These are phyloP conservation scores for Rhizopus delemar DNA, from an alignment of 371 early-diverging fungal genomes.

Conservation along the genomic window DNA sequence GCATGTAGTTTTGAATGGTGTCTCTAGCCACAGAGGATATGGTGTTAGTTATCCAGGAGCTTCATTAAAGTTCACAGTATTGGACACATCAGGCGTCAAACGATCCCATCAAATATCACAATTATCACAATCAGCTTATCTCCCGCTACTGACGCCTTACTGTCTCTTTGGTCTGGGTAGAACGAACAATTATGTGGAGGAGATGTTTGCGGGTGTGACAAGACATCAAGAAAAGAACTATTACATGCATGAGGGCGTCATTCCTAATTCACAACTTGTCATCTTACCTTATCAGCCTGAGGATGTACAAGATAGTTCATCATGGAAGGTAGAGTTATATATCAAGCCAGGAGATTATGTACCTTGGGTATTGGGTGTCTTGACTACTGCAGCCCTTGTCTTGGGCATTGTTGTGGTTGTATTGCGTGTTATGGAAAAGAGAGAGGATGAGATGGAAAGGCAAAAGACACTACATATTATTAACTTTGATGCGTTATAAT, in stretches of 20 bases:
- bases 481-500: conserved; percentile 89
- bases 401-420: conserved; percentile 70
- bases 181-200: conserved; percentile 94
- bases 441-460: conserved; percentile 78
- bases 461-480: conserved; percentile 75
- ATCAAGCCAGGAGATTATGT: conserved; percentile 84
- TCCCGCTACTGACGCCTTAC: conserved; percentile 80
- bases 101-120: conserved; percentile 83
- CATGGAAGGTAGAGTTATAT: conserved; percentile 86
- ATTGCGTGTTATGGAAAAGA: conserved; percentile 76
- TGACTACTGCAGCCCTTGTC: conserved; percentile 63
- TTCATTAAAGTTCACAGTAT: conserved; percentile 80
- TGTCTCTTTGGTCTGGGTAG: conserved; percentile 86
- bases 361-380: conserved; percentile 70
- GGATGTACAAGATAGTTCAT: conserved; percentile 49
- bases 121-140: conserved; percentile 76
- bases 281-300: conserved; percentile 81
- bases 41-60: conserved; percentile 84
- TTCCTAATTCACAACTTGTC: conserved; percentile 91
- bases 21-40: conserved; percentile 66
- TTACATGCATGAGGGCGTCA: conserved; percentile 76
- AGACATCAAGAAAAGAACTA: conserved; percentile 62
- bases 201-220: conserved; percentile 83
- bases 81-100: conserved; percentile 77
- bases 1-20: conserved; percentile 70